Percentiles rank a stretch among this genome's conserved stretches.
Evolutionary conservation across 495 filamentous ascomycete species (phyloP).

Genomic region (Neurospora terricola): DNA sequence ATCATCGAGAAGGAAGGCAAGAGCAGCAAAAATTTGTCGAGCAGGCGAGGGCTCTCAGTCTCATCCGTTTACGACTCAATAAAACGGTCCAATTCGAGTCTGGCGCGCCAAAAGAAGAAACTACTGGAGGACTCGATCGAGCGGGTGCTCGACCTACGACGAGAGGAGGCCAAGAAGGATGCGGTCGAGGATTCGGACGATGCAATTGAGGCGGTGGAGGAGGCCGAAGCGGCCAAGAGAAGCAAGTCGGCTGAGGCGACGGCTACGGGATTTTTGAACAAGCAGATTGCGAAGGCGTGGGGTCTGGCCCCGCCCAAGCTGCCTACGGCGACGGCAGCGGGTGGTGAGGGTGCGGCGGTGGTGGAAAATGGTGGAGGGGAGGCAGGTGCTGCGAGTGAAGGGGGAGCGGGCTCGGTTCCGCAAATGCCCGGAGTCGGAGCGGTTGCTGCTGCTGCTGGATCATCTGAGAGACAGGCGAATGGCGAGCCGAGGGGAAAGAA

Average conservation of each 20-base stretch:
- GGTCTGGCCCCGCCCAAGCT: constrained; percentile 30
- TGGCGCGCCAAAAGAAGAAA: constrained; percentile 71
- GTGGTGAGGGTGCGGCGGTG: not conserved
- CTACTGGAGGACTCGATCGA: constrained; percentile 80
- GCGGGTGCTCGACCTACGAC: constrained; percentile 65
- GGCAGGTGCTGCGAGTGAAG: not conserved
- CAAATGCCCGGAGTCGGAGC: constrained; percentile 1
- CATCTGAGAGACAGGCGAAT: constrained; percentile 39
- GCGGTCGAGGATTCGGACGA: constrained; percentile 51
- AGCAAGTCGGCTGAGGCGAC: constrained; percentile 15
- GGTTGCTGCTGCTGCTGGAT: constrained; percentile 7
- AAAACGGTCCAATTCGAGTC: constrained; percentile 72
- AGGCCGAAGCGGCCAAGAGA: constrained; percentile 14
- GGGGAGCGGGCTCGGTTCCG: not conserved
- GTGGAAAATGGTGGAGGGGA: not conserved
- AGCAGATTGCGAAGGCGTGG: constrained; percentile 50
- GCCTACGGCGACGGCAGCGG: constrained; percentile 15
- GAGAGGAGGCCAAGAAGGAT: constrained; percentile 49
- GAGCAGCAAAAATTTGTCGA: not conserved
- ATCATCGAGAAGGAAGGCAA: constrained; percentile 4
- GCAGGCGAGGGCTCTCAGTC: constrained; percentile 38
- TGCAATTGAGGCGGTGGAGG: constrained; percentile 54
- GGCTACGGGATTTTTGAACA: constrained; percentile 19
- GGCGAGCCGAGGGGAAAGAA: constrained; percentile 62
- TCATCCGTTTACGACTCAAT: constrained; percentile 63